Evolutionary conservation across 208 protist genomes (phyloP), one percentile per base, ranked within the genome.

Genomic region (Crithidia bombi): DNA sequence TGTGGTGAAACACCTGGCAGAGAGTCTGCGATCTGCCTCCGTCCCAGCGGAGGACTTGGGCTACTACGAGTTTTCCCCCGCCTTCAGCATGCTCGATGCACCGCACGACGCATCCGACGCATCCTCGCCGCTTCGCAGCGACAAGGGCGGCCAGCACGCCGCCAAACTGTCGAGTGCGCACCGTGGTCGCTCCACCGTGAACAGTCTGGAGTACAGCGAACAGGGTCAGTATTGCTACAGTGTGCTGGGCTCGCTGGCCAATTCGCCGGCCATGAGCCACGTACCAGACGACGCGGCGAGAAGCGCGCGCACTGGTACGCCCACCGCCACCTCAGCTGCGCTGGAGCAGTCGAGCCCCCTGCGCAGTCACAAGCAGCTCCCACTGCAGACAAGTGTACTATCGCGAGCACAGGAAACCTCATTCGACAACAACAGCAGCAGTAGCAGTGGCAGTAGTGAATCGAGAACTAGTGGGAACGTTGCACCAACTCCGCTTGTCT

Each of bases 191-290:
- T 65, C 44, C 44, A 43, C 59, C 25, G 46, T 21, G 7, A 59
- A 68, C 33, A 81, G 69, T 41, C 33, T 76, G 23, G 46, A 68
- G 21, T 74, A 41, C 43, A 81, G 69, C 39, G 69, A 77, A 5
- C 58, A 72, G 38, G 69, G 50, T 35, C 54, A 35, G 5, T 81
- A 71, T 59, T 67, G 41, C 43, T 77, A 69, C 65, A 73, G 75
- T 39, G 46, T 49, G 21, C 32, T 77, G 15, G 44, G 41, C 35
- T 76, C 75, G n/a, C 56, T 55, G 5, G 43, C 25, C 25, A 65
- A 69, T 54, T 76, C 75, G 23, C 69, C 75, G 10, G 63, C 51
- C 11, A 30, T 57, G 55, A 70, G 63, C 49, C 65, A 73, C 26
- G 39, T 71, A 21, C 36, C 51, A 17, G 59, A 74, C 19, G 59